These are phyloP conservation scores for Aspergillus tamarii DNA, from an alignment of 2,329 filamentous ascomycete genomes.

Conservation along the genomic window DNA sequence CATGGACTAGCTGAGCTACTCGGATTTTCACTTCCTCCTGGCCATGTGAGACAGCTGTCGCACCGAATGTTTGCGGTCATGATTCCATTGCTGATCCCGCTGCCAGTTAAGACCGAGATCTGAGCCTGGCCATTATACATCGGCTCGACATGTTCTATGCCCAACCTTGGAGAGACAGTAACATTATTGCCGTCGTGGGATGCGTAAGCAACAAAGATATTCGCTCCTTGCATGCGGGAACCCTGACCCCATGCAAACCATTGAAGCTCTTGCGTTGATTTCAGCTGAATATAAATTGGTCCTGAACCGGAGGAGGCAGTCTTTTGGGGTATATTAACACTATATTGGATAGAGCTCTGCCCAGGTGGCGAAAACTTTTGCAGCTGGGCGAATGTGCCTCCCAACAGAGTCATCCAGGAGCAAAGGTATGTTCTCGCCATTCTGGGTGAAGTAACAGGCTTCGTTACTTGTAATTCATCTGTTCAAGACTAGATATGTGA, in stretches of 20 bases:
- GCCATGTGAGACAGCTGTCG: conserved; percentile 33
- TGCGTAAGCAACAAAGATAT: conserved; percentile 67
- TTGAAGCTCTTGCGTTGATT: conserved; percentile 39
- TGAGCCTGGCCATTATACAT: conserved; percentile 47
- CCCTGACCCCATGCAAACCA: conserved; percentile 66
- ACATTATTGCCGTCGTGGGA: conserved; percentile 50
- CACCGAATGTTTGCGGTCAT: conserved; percentile 64
- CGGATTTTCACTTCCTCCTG: conserved; percentile 20
- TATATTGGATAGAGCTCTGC: conserved; percentile 9
- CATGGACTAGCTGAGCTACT: conserved; percentile 27
- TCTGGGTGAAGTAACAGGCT: too few relatives aligned
- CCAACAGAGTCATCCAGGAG: too few relatives aligned
- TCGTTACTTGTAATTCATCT: too few relatives aligned
- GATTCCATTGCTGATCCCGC: conserved; percentile 54
- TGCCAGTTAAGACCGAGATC: conserved; percentile 61
- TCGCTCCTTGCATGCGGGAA: conserved; percentile 55
- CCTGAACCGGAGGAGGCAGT: conserved; percentile 48
- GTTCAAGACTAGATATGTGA: too few relatives aligned
- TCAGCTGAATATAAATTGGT: conserved; percentile 65
- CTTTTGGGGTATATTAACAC: conserved; percentile 5
- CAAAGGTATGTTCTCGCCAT: too few relatives aligned
- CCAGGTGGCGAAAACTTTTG: conserved; percentile 11
- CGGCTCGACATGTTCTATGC: conserved; percentile 54
- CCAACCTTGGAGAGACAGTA: conserved; percentile 62
- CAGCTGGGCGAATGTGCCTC: conserved; percentile 10